Conservation (phyloP, 805 yeast species). For the Candida ulmi region DNA sequence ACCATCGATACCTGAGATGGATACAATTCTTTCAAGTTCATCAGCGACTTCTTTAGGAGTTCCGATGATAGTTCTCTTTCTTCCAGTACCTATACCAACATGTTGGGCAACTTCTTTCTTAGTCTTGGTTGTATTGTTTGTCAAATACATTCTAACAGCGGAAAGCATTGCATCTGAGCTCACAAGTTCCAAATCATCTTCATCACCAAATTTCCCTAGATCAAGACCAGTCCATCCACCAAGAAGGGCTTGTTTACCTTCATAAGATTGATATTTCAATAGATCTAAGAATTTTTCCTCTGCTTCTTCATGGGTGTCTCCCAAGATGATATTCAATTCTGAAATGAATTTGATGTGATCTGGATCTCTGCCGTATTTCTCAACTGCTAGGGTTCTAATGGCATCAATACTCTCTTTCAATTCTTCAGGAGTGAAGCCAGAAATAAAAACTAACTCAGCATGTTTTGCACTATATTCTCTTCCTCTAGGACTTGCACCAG, state of each 20-base stretch:
- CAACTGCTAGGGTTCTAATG: constrained; percentile 25
- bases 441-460: constrained; percentile 32
- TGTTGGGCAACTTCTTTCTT: constrained; percentile 21
- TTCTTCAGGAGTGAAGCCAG: constrained; percentile 26
- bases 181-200: constrained; percentile 24
- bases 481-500: constrained; percentile 32
- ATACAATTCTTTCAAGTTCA: constrained; percentile 32
- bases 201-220: constrained; percentile 26
- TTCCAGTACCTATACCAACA: constrained; percentile 18
- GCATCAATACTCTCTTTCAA: constrained; percentile 24
- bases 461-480: constrained; percentile 32
- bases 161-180: constrained; percentile 28
- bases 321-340: constrained; percentile 28
- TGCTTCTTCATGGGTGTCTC: constrained; percentile 33
- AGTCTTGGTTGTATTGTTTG: constrained; percentile 15
- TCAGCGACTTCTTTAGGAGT: constrained; percentile 34
- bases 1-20: constrained; percentile 36
- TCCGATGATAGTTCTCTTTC: constrained; percentile 28
- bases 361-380: constrained; percentile 26
- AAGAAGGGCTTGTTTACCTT: constrained; percentile 34
- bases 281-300: constrained; percentile 26
- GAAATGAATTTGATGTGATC: constrained; percentile 30
- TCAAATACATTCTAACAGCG: constrained; percentile 25
- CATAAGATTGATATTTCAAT: constrained; percentile 27
- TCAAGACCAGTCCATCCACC: constrained; percentile 39